Conservation (phyloP, 2,329 filamentous ascomycete genomes). For the Exophiala bonariae region DNA sequence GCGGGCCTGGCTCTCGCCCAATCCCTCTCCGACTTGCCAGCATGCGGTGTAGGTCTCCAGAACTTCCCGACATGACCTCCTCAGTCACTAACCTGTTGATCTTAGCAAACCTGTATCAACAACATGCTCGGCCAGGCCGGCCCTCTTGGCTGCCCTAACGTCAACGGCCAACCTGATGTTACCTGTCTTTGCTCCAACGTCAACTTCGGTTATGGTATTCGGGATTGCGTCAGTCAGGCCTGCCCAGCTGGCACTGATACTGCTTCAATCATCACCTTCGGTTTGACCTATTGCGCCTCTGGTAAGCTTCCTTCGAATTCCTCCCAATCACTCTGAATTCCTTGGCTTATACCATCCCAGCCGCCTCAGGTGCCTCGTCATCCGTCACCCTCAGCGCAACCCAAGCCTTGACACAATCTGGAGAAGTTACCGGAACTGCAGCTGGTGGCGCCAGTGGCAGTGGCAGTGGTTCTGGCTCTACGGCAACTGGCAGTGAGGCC, state of each 20-base stretch:
- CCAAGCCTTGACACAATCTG: slow-evolving; percentile 14
- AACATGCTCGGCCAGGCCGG: slow-evolving; percentile 44
- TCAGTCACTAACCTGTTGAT: slow-evolving; percentile 17
- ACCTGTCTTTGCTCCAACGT: slow-evolving; percentile 40
- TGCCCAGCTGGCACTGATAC: slow-evolving; percentile 40
- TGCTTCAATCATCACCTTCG: slow-evolving; percentile 33
- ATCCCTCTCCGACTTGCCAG: slow-evolving; percentile 22
- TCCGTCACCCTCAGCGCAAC: slow-evolving; percentile 14
- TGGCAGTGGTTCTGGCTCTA: slow-evolving; percentile 1
- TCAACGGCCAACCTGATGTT: slow-evolving; percentile 32
- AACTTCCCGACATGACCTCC: background rate
- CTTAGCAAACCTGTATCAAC: slow-evolving; percentile 45
- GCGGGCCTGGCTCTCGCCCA: slow-evolving; percentile 28
- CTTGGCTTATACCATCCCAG: background rate
- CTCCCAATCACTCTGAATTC: background rate
- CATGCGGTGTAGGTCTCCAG: slow-evolving; percentile 30
- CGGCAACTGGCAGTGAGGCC: slow-evolving; percentile 3
- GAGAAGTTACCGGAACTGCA: slow-evolving; percentile 12
- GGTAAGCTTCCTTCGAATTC: slow-evolving; percentile 15
- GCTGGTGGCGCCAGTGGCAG: slow-evolving; percentile 12
- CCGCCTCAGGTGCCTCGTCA: slow-evolving; percentile 8
- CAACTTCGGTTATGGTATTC: slow-evolving; percentile 46
- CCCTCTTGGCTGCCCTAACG: slow-evolving; percentile 38
- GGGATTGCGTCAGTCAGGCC: slow-evolving; percentile 46
- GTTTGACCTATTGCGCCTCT: slow-evolving; percentile 37